A percentile compares a stretch with the other conserved stretches of the same genome.
phyloP scores from a whole-genome alignment of 1,284 basidiomycete species.

The Cryptococcus sp. region DNA sequence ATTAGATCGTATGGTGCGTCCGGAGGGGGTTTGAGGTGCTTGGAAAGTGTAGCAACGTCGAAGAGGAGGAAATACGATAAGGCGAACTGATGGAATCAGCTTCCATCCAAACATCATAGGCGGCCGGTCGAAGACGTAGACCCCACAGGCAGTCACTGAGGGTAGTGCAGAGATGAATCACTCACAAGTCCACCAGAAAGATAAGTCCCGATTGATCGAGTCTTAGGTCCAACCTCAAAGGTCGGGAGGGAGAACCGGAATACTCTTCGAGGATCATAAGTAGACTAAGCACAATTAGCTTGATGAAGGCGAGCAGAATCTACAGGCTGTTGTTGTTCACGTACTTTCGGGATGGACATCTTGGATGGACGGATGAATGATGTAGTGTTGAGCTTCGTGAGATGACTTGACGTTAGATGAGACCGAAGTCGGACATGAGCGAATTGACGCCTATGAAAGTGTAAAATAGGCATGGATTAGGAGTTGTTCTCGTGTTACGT shows the following conservation, averaged over 20 bases:
- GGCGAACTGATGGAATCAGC: conserved; percentile 61
- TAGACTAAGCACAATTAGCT: conserved; percentile 41
- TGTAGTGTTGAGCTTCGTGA: neutral
- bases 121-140: neutral
- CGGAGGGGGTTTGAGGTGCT: conserved; percentile 68
- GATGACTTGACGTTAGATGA: neutral
- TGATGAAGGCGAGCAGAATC: neutral
- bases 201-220: conserved; percentile 80
- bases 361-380: neutral
- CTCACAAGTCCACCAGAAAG: conserved; percentile 81
- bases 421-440: neutral
- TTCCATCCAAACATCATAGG: neutral
- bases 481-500: too few species aligned
- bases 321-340: neutral
- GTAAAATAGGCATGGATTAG: too few species aligned
- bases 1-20: conserved; percentile 65
- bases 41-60: conserved; percentile 85
- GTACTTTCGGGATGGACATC: conserved; percentile 14
- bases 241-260: conserved; percentile 55
- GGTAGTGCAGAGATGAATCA: conserved; percentile 17
- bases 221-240: conserved; percentile 45
- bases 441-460: too few species aligned
- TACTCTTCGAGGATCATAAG: conserved; percentile 82
- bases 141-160: too few species aligned
- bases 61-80: conserved; percentile 93